Base-by-base conservation (phyloP, 2,329 filamentous ascomycete species). In the Pseudocercospora eumusae region DNA sequence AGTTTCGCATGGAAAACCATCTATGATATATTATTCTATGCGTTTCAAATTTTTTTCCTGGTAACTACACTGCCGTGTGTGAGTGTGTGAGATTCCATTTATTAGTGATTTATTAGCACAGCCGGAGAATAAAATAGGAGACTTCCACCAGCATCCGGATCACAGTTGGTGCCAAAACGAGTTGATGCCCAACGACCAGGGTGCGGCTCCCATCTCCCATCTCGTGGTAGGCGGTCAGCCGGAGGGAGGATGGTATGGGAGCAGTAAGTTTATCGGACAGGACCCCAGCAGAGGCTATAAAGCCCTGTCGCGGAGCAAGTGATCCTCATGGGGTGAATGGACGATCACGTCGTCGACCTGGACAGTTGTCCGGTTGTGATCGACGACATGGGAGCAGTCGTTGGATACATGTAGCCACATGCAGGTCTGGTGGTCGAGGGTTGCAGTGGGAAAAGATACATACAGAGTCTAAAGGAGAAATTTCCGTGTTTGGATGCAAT, bases 261-360 rank as follows among this genome's bases (percentile, higher is more conserved):
- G 44, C 44, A 21, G 36, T 47, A 25, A 47, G 44, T 47, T 47
- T 25, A 25, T 25, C n/a, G 23, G 20, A 25, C 18, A 9, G 44
- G 18, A 33, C 31, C 18, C 44, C 18, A 11, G 44, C 44, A 11
- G 25, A 25, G 47, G 47, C n/a, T 28, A 8, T 25, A 11, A 33
- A 15, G 47, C 47, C 47, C 47, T 52, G 47, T 52, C 47, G 23
- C 15, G 21, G 10, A 8, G 47, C 13, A 33, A 18, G 25, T 52
- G 31, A 28, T 13, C 47, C 47, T 28, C 47, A 52, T 52, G 47
- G 21, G 23, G 47, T 52, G 25, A 52, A 52, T 28, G 47, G 47
- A 52, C 23, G 47, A 52, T 28, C 47, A 52, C 20, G 11, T 52
- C 23, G 23, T 52, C 47, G 23, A 6, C 2, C 47, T 27, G 28